These are phyloP conservation scores for Kwoniella sp. DNA, from an alignment of 768 basidiomycete species.

Conservation along the genomic window DNA sequence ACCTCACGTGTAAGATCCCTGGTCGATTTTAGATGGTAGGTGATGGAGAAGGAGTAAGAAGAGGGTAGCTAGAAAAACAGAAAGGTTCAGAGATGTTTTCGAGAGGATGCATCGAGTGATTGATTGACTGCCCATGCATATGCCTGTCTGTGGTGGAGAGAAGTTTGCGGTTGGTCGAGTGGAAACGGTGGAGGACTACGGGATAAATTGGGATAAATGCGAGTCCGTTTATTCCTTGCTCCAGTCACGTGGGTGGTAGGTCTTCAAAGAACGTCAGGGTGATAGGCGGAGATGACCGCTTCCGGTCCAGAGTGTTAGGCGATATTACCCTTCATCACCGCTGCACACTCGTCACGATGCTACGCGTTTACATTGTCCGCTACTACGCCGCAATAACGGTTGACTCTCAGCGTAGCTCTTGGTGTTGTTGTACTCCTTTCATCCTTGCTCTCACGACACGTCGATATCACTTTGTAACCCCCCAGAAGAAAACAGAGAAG, in stretches of 20 bases:
- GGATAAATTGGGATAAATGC: slow-evolving; percentile 10
- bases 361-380: background rate
- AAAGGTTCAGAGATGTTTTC: slow-evolving; percentile 8
- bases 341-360: background rate
- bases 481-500: no score
- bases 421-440: slow-evolving; percentile 12
- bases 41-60: slow-evolving; percentile 6
- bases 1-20: slow-evolving; percentile 51
- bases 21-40: slow-evolving; percentile 27
- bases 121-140: no score
- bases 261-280: background rate
- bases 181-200: slow-evolving; percentile 1
- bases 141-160: no score
- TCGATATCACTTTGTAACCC: background rate
- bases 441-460: slow-evolving; percentile 4
- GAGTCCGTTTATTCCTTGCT: no score
- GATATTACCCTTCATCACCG: background rate
- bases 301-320: background rate
- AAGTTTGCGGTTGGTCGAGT: slow-evolving; percentile 11
- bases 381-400: background rate
- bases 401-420: no score
- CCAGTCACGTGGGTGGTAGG: no score
- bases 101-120: background rate
- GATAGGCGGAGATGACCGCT: slow-evolving; percentile 10
- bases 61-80: slow-evolving; percentile 13